These are phyloP conservation scores for Malus fusca DNA, from an alignment of 306 rosid species.

Conservation along the genomic window DNA sequence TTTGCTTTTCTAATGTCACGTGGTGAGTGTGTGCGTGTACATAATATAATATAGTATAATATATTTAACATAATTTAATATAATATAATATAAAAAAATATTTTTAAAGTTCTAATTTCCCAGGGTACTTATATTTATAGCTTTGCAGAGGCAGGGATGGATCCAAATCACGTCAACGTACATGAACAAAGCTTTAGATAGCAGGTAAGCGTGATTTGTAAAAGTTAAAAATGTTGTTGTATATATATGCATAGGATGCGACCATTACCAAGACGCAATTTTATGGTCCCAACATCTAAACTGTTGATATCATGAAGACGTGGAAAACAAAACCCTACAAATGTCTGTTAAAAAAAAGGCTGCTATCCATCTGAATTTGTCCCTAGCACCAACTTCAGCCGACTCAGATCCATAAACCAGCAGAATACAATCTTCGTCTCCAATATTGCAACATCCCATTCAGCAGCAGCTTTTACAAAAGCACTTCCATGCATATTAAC, in stretches of 20 bases:
- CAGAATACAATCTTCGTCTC: slow-evolving; percentile 15
- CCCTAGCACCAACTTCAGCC: background rate
- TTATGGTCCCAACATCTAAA: background rate
- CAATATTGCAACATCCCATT: slow-evolving; percentile 18
- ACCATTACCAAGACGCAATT: slow-evolving; percentile 5
- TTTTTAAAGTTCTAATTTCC: no score
- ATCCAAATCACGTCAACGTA: background rate
- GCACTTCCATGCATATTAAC: background rate
- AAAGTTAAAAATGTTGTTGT: background rate
- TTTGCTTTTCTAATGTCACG: no score
- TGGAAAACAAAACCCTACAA: background rate
- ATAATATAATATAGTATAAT: no score
- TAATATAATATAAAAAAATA: no score
- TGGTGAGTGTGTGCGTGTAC: no score
- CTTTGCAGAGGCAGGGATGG: background rate
- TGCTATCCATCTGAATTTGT: background rate
- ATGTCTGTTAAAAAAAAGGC: slow-evolving; percentile 7
- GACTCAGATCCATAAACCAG: background rate
- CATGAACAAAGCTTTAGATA: no score
- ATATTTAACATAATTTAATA: no score
- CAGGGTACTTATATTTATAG: background rate
- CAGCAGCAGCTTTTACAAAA: slow-evolving; percentile 21
- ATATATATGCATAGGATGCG: slow-evolving; percentile 3
- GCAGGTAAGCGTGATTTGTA: slow-evolving; percentile 27
- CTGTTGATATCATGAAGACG: slow-evolving; percentile 2